These are phyloP conservation scores for Cryptococcus neoformans DNA, from an alignment of 1,284 basidiomycete species.

Conservation along the genomic window DNA sequence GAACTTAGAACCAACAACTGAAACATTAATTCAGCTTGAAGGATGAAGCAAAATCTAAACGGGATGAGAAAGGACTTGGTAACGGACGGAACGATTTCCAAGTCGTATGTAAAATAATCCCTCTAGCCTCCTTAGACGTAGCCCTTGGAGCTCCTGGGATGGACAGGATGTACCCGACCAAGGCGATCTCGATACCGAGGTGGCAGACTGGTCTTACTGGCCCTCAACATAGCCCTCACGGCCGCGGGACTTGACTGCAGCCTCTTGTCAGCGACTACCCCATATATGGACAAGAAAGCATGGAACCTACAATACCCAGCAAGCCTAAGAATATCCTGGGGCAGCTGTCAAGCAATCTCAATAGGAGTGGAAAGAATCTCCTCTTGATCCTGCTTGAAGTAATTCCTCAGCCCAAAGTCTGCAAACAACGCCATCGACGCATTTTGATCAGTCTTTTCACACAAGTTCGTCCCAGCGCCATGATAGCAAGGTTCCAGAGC, in stretches of 20 bases:
- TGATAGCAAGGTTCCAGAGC: constrained; percentile 10
- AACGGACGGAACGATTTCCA: too few relatives aligned
- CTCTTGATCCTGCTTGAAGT: constrained; percentile 15
- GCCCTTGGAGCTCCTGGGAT: too few relatives aligned
- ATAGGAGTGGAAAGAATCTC: constrained; percentile 15
- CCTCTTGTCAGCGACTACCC: too few relatives aligned
- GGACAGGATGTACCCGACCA: not conserved
- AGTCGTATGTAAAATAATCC: too few relatives aligned
- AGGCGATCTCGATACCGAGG: not conserved
- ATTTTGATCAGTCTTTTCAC: constrained; percentile 6
- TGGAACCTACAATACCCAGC: constrained; percentile 7
- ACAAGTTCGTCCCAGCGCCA: constrained; percentile 12
- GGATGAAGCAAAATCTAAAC: too few relatives aligned
- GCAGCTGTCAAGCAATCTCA: constrained; percentile 2
- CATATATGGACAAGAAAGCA: not conserved
- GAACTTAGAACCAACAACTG: too few relatives aligned
- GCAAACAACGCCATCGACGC: constrained; percentile 11
- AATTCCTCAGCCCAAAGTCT: constrained; percentile 13
- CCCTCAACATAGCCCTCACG: constrained; percentile 12
- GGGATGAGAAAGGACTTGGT: too few relatives aligned
- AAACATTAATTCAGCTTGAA: too few relatives aligned
- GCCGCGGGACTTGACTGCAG: constrained; percentile 1
- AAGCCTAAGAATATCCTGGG: constrained; percentile 9
- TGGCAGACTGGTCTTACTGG: constrained; percentile 5
- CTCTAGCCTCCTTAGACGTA: too few relatives aligned